Conservation (phyloP, 73 alveolate species). For the Effrenium voratum region DNA sequence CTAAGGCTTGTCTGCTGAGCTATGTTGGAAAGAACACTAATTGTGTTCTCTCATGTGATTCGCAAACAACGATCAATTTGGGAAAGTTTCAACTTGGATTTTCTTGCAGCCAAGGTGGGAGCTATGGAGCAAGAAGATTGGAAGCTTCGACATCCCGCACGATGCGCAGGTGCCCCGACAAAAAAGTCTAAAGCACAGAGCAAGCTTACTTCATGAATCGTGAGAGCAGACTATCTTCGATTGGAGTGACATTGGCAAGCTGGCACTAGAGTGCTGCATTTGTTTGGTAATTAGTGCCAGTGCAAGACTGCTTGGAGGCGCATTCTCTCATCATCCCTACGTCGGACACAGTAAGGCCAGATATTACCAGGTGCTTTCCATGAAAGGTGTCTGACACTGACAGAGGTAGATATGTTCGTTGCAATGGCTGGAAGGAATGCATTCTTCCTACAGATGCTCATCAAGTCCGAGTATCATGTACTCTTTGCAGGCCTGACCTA, state of each 20-base stretch:
- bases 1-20: no score
- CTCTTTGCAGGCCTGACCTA: constrained; percentile 96
- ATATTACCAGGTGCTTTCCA: not conserved
- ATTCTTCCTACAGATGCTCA: constrained; percentile 97
- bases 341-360: constrained; percentile 97
- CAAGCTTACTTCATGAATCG: no score
- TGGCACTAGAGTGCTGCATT: not conserved
- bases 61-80: no score
- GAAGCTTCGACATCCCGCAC: constrained; percentile 94
- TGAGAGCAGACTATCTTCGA: no score
- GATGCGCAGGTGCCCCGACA: constrained; percentile 51
- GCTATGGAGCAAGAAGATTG: constrained; percentile 97
- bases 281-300: not conserved
- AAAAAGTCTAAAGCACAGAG: no score
- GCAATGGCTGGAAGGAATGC: constrained; percentile 95
- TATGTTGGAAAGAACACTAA: no score
- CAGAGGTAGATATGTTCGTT: no score
- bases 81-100: not conserved
- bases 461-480: constrained; percentile 97
- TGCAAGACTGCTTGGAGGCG: constrained; percentile 90
- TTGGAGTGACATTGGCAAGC: not conserved
- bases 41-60: no score
- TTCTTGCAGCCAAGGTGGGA: constrained; percentile 95
- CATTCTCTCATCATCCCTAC: constrained; percentile 99
- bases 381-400: no score